phyloP scores from a whole-genome alignment of 768 basidiomycete species.

The Lyophyllum shimeji region DNA sequence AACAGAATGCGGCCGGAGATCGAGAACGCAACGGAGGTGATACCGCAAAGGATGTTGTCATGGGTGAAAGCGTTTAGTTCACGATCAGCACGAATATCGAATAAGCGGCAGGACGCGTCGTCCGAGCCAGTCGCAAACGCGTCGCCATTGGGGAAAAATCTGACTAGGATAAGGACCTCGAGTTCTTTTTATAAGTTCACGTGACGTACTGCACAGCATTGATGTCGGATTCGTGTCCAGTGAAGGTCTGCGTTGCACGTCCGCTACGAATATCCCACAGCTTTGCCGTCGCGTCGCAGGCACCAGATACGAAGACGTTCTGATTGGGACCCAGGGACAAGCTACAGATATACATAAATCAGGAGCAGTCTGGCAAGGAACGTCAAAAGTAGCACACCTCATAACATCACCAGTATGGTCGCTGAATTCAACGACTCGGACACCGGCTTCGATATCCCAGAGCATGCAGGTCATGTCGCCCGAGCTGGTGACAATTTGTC shows the following conservation, averaged over 20 bases:
- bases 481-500: constrained; percentile 96
- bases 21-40: constrained; percentile 98
- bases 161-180: constrained; percentile 30
- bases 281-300: constrained; percentile 98
- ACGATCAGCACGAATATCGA: constrained; percentile 96
- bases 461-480: constrained; percentile 99
- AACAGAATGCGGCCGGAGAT: constrained; percentile 97
- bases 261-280: constrained; percentile 99
- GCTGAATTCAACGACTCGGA: constrained; percentile 96
- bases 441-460: constrained; percentile 99
- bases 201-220: constrained; percentile 92
- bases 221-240: constrained; percentile 98
- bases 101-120: constrained; percentile 96
- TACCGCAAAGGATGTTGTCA: constrained; percentile 98
- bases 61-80: constrained; percentile 97
- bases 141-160: constrained; percentile 99
- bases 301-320: constrained; percentile 96
- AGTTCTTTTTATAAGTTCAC: constrained; percentile 3
- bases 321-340: constrained; percentile 92
- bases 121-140: constrained; percentile 99
- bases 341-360: constrained; percentile 39
- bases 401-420: constrained; percentile 99
- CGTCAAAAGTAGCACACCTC: constrained; percentile 63
- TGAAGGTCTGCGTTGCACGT: constrained; percentile 97
- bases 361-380: constrained; percentile 8